phyloP scores from a whole-genome alignment of 2,329 filamentous ascomycete species.

The Gnomoniopsis smithogilvyi region DNA sequence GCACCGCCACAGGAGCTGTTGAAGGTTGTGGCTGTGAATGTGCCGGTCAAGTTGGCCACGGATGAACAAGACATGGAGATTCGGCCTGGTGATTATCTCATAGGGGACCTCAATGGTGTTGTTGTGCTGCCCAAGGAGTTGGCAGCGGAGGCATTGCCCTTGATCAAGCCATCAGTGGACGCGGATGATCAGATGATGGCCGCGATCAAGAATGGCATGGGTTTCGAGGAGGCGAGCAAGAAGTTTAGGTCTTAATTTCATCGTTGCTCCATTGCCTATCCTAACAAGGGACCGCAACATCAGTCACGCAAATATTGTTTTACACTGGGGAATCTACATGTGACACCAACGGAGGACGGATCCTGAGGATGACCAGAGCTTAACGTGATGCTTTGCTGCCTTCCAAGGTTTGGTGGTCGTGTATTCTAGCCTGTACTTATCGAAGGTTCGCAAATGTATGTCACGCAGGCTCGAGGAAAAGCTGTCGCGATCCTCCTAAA shows the following conservation, averaged over 20 bases:
- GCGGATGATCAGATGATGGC: constrained; percentile 40
- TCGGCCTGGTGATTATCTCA: constrained; percentile 40
- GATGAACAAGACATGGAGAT: constrained; percentile 36
- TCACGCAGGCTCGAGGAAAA: too few species aligned
- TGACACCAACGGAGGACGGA: too few species aligned
- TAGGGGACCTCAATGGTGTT: constrained; percentile 44
- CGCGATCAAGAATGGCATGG: constrained; percentile 38
- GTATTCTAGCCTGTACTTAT: too few species aligned
- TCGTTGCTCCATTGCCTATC: too few species aligned
- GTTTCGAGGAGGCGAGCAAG: constrained; percentile 40
- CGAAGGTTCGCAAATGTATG: too few species aligned
- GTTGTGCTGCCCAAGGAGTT: constrained; percentile 38
- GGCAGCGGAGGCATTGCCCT: constrained; percentile 35
- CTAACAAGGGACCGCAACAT: too few species aligned
- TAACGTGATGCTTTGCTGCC: too few species aligned
- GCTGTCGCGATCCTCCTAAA: too few species aligned
- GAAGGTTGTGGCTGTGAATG: constrained; percentile 40
- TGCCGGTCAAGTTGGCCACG: constrained; percentile 35
- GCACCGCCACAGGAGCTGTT: constrained; percentile 39
- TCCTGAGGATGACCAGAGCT: too few species aligned
- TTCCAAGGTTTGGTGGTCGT: too few species aligned
- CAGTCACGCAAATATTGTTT: too few species aligned
- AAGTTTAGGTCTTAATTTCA: constrained; percentile 30
- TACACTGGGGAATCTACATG: too few species aligned
- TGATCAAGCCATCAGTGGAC: constrained; percentile 38